Conservation (phyloP, 75 land plant species). For the Chamaecyparis obtusa region DNA sequence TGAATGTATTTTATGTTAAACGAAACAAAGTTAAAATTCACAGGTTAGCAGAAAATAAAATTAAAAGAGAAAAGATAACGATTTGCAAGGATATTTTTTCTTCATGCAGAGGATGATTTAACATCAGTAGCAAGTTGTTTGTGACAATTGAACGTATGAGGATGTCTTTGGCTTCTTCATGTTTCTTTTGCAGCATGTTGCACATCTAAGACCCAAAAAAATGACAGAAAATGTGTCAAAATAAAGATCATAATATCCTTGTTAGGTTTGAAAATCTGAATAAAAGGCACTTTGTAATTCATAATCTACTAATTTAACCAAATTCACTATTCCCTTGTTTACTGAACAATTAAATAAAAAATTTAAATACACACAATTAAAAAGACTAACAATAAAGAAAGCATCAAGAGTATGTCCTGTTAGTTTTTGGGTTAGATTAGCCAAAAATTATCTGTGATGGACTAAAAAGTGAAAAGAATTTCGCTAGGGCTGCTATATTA, state of each 20-base stretch:
- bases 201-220: slow-evolving; percentile 35
- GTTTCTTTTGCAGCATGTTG: slow-evolving; percentile 61
- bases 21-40: neutral
- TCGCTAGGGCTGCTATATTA: neutral
- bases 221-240: neutral
- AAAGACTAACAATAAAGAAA: neutral
- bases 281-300: neutral
- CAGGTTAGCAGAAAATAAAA: neutral
- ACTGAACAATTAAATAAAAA: neutral
- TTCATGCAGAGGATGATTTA: slow-evolving; percentile 58
- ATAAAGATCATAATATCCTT: neutral
- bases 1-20: slow-evolving; percentile 9
- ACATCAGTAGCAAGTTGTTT: slow-evolving; percentile 52
- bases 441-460: neutral
- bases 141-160: slow-evolving; percentile 58
- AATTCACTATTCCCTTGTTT: neutral
- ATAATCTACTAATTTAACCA: neutral
- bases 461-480: neutral
- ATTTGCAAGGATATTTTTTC: slow-evolving; percentile 66
- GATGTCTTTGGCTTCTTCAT: slow-evolving; percentile 71
- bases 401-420: neutral
- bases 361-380: neutral
- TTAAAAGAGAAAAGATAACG: neutral
- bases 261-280: neutral
- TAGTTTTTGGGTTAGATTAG: neutral